These are phyloP conservation scores for Beauveria asiatica DNA, from an alignment of 2,329 filamentous ascomycete genomes.

Conservation along the genomic window DNA sequence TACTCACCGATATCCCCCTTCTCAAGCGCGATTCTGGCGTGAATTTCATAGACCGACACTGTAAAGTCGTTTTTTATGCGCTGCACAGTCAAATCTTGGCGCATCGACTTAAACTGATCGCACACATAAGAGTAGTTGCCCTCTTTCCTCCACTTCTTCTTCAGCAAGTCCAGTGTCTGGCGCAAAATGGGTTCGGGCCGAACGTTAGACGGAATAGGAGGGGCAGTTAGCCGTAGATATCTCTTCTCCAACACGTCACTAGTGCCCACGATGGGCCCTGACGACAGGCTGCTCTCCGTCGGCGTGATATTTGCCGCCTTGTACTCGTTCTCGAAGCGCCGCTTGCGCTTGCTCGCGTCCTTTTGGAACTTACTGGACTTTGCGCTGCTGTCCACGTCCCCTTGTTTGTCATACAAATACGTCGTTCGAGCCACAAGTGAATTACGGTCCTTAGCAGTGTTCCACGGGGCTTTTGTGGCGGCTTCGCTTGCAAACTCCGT, in stretches of 20 bases:
- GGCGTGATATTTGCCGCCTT: conserved; percentile 47
- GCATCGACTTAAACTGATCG: conserved; percentile 97
- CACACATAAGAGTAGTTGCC: conserved; percentile 96
- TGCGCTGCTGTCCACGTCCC: conserved; percentile 37
- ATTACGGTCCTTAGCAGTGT: conserved; percentile 52
- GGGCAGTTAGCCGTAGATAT: conserved; percentile 86
- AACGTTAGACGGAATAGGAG: conserved; percentile 80
- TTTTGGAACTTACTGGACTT: conserved; percentile 82
- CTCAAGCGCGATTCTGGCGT: conserved; percentile 93
- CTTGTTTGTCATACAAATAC: conserved; percentile 39
- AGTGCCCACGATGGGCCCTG: conserved; percentile 75
- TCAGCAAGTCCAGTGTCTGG: conserved; percentile 78
- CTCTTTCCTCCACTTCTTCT: conserved; percentile 90
- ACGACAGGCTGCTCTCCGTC: conserved; percentile 46
- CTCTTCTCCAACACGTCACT: conserved; percentile 82
- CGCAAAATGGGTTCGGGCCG: conserved; percentile 73
- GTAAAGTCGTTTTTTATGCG: conserved; percentile 96
- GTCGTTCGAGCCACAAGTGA: conserved; percentile 70
- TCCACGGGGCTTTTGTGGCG: conserved; percentile 59
- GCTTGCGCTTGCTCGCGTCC: conserved; percentile 83
- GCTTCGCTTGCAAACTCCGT: conserved; percentile 50
- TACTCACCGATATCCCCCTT: conserved; percentile 99
- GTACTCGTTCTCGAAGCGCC: conserved; percentile 69
- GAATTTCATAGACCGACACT: conserved; percentile 92
- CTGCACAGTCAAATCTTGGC: conserved; percentile 96